Evolutionary conservation across 2,329 filamentous ascomycete species (phyloP), one percentile per base, ranked within the genome.

Genomic region (Fusarium floridanum): DNA sequence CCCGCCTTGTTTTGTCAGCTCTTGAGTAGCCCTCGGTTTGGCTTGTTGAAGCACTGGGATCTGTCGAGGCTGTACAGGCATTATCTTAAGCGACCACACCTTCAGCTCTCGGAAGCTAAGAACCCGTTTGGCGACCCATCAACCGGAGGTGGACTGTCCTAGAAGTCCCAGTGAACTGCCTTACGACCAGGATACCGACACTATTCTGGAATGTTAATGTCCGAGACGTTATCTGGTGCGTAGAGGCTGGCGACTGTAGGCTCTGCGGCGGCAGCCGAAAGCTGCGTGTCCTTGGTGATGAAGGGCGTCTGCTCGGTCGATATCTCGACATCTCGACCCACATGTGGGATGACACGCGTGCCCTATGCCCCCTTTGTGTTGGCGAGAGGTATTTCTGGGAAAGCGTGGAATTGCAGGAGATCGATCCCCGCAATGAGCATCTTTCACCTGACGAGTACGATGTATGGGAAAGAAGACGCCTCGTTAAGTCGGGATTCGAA

Each of bases 281-380:
- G 1, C 5, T 53, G 16, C 12, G n/a, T 24, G 3, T 22, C 22
- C 16, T 3, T 12, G 45, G 20, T 29, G 9, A n/a, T 6, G 20
- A 22, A 12, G 5, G 34, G 3, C 10, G 8, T 6, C 20, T 50
- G 14, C 11, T 64, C 41, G 4, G 24, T n/a, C 24, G 17, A 7
- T 29, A 32, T 53, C 9, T 50, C 16, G 45, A 50, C 3, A 7
- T 27, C 17, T 56, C 12, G 12, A 2, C 2, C 5, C 0, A 4
- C 7, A 29, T 2, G 22, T 17, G 14, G 24, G 20, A 6, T 3
- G 14, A 20, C 7, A 2, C n/a, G 9, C 20, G 20, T 9, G 53
- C 32, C 20, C 32, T 71, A 6, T 71, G 69, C 22, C 59, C 64
- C 4, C 11, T 72, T 1, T 72, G 68, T 27, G 43, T 72, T 22